phyloP scores from a whole-genome alignment of 306 rosid species.

The Casuarina glauca region DNA sequence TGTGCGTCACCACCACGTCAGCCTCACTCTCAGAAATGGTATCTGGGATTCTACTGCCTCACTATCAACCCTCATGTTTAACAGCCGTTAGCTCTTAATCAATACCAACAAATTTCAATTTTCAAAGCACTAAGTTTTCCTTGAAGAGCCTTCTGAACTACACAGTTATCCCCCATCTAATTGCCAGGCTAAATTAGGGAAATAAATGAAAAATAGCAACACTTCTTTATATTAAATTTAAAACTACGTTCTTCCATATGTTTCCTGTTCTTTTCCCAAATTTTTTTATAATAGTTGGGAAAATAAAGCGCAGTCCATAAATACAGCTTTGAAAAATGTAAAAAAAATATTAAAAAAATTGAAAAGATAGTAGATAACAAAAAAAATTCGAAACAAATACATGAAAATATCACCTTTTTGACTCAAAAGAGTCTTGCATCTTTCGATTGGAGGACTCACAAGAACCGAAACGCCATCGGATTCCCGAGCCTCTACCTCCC shows the following conservation, averaged over 20 bases:
- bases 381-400: background rate
- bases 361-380: too few species aligned
- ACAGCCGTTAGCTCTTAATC: background rate
- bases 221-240: background rate
- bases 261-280: background rate
- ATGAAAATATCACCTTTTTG: constrained; percentile 38
- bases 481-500: constrained; percentile 47
- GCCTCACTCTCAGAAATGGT: background rate
- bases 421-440: constrained; percentile 32
- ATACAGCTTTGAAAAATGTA: background rate
- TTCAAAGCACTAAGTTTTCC: background rate
- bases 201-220: background rate
- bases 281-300: background rate
- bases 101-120: background rate
- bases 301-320: background rate
- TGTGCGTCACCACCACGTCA: background rate
- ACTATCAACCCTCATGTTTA: background rate
- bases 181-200: background rate
- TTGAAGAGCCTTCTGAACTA: background rate
- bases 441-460: constrained; percentile 36
- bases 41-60: background rate
- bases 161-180: background rate
- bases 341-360: background rate
- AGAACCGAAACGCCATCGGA: constrained; percentile 34
- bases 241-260: background rate